Evolutionary conservation across 306 rosid genomes (phyloP), one percentile per base, ranked within the genome.

Genomic region (Glycine soja): DNA sequence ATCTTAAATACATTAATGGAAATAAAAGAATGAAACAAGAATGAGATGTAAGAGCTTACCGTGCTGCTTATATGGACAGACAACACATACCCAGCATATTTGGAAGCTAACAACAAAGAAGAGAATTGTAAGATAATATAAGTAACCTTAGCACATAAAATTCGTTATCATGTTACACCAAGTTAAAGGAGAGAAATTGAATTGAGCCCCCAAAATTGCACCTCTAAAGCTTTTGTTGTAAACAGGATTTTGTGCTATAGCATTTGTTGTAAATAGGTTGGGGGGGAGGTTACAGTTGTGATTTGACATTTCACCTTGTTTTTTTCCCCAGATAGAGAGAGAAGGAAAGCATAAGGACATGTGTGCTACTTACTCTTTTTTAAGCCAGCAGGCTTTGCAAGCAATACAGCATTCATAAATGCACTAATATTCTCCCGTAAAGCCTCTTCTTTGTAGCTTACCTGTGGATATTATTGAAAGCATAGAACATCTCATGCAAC

Each of bases 391-490:
- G 99, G 99, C 79, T 95, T 95, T 54, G 99, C 94, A 72, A 71
- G 86, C 87, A 95, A 88, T 76, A 95, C 89, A 81, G 98, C 90
- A 82, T 92, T 93, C 88, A 91, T 88, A 84, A 95, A 91, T 71
- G 98, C 98, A 62, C 99, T 94, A n/a, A 95, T 83, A 85, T 95
- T 95, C 85, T 90, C 97, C n/a, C 93, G 92, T 72, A 95, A 72
- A 56, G 85, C 72, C 34, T 95, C 96, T 76, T 95, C 99, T 12
- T 88, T 79, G 80, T 86, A 90, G 87, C 94, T 90, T 57, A 85
- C 96, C 99, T 95, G 90, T 56, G 77, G 83, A 75, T 62, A 83
- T 71, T 16, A 82, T 72, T 52, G 30, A 50, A 81, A 42, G 65
- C 32, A 62, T 57, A 51, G 34, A 42, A 69, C 38, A 61, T 82